Percentiles rank a stretch among this genome's conserved stretches.
phyloP scores from a whole-genome alignment of 768 basidiomycete species.

The Leccinum uliginosum region DNA sequence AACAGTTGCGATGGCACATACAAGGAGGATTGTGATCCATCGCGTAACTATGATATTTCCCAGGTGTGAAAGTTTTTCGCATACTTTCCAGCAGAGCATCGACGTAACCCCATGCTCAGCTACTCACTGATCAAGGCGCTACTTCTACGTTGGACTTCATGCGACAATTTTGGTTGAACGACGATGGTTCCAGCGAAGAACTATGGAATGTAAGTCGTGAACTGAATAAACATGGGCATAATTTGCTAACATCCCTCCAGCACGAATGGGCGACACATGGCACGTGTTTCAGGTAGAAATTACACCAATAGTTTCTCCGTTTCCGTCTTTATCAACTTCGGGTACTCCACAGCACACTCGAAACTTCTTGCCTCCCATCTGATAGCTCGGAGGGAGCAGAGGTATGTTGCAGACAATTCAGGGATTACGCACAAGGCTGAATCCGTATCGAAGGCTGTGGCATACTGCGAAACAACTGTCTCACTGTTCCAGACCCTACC shows the following conservation, averaged over 20 bases:
- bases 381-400: conserved; percentile 61
- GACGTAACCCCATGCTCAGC: conserved; percentile 31
- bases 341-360: conserved; percentile 46
- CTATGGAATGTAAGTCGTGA: conserved; percentile 59
- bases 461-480: conserved; percentile 59
- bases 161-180: conserved; percentile 59
- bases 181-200: conserved; percentile 51
- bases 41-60: conserved; percentile 44
- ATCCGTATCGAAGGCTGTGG: conserved; percentile 47
- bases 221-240: background rate
- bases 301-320: background rate
- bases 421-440: conserved; percentile 2
- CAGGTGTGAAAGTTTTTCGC: conserved; percentile 25
- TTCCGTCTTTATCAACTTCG: background rate
- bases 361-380: conserved; percentile 52
- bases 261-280: conserved; percentile 74
- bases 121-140: conserved; percentile 55
- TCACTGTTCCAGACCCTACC: conserved; percentile 62
- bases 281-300: conserved; percentile 38
- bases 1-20: conserved; percentile 51
- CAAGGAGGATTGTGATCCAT: conserved; percentile 34
- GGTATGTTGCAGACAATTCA: conserved; percentile 29
- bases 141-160: conserved; percentile 57
- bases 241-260: conserved; percentile 27
- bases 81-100: background rate